Base-by-base conservation (phyloP, 176 grass and related monocot species). In the Saccharum spontaneum region DNA sequence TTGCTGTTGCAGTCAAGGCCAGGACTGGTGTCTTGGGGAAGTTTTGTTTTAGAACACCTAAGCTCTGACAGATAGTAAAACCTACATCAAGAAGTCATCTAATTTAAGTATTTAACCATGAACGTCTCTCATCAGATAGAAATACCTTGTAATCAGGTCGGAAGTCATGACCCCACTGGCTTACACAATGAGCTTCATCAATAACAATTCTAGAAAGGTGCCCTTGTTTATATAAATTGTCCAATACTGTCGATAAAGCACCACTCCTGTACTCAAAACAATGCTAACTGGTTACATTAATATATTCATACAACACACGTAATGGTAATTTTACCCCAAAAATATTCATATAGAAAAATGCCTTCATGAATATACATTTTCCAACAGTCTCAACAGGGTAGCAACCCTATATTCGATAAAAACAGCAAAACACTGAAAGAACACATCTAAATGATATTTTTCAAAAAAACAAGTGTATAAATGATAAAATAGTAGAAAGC, bases 101-200 rank as follows among this genome's bases (percentile, higher is more conserved):
- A 26, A 39, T 71, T 71, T n/a, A n/a, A n/a, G n/a, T n/a, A n/a
- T n/a, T n/a, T 82, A 3, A 60, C 63, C 12, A 31, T 71, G 40
- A 61, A 88, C 7, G 54, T 55, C 16, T 69, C 20, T 73, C 24
- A 40, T 67, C 12, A 76, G 44, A 60, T 68, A 65, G 17, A 79
- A 83, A 18, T 83, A 98, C 93, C 93, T 98, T 79, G 82, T 98
- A 98, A 83, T 98, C 97, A 75, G 93, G 97, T 74, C 97, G 88
- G 75, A 98, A 98, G 86, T 98, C 97, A 83, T 98, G 97, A 8
- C 97, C 97, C 97, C 97, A 98, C 52, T 98, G 97, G 84, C 93
- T 98, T 68, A 98, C 91, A 89, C 93, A 98, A 87, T 98, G 97
- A 75, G 93, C 97, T 94, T 98, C 97, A 87, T 98, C 96, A 77